Percentiles rank a stretch among this genome's conserved stretches.
Conservation (phyloP, 2,329 filamentous ascomycete species). For the Alternaria brassicicola region DNA sequence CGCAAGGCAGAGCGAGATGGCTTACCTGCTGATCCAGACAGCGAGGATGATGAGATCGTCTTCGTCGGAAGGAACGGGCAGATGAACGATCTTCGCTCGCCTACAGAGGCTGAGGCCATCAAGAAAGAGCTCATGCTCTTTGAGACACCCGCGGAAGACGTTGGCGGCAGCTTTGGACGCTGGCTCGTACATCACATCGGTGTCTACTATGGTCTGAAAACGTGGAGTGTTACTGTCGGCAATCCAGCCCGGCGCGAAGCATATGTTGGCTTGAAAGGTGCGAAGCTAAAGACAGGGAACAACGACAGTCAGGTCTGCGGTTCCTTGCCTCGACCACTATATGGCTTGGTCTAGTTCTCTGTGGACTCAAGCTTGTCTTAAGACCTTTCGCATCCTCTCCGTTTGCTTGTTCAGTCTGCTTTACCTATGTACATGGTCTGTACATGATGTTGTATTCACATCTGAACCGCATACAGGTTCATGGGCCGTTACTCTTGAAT, state of each 20-base stretch:
- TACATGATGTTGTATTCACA: neutral
- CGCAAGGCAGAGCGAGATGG: constrained; percentile 56
- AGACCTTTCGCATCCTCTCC: neutral
- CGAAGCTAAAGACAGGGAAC: constrained; percentile 36
- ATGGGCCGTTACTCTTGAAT: neutral
- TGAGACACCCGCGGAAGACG: constrained; percentile 77
- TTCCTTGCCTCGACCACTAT: constrained; percentile 45
- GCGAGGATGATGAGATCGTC: constrained; percentile 85
- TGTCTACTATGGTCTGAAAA: constrained; percentile 87
- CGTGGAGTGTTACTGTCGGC: constrained; percentile 77
- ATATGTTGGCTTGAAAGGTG: constrained; percentile 75
- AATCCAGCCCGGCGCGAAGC: constrained; percentile 76
- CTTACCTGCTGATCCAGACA: constrained; percentile 56
- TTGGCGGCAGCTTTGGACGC: constrained; percentile 80
- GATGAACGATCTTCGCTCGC: constrained; percentile 64
- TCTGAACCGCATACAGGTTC: neutral
- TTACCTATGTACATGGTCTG: neutral
- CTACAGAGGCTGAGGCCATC: constrained; percentile 58
- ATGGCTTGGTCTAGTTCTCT: constrained; percentile 39
- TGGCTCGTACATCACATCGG: constrained; percentile 95
- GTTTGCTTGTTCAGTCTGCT: neutral
- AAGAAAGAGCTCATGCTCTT: constrained; percentile 76
- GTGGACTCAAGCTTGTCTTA: neutral
- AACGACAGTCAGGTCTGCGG: constrained; percentile 16
- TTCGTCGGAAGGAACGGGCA: constrained; percentile 76